phyloP scores from a whole-genome alignment of 1,284 basidiomycete species.

The Anthracocystis walkeri region DNA sequence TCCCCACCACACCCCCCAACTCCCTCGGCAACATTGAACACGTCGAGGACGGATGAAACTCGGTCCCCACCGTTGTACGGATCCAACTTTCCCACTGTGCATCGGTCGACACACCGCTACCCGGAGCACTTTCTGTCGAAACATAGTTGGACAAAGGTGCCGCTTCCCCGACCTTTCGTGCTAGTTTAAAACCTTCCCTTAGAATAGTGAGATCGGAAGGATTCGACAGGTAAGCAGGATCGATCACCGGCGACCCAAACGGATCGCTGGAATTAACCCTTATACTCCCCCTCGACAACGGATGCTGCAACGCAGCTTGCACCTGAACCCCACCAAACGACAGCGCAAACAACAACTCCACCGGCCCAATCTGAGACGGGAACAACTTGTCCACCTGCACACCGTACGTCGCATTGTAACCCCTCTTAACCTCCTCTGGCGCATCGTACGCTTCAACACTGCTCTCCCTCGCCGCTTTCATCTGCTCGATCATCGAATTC shows the following conservation, averaged over 20 bases:
- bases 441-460: conserved; percentile 72
- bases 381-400: conserved; percentile 72
- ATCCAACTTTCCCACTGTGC: conserved; percentile 73
- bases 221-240: conserved; percentile 74
- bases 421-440: conserved; percentile 74
- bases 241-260: conserved; percentile 75
- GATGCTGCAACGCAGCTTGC: conserved; percentile 79
- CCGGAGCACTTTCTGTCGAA: conserved; percentile 38
- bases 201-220: conserved; percentile 73
- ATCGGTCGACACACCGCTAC: conserved; percentile 67
- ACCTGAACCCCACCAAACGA: conserved; percentile 69
- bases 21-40: conserved; percentile 59
- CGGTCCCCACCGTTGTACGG: conserved; percentile 66
- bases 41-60: conserved; percentile 73
- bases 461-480: conserved; percentile 22
- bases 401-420: conserved; percentile 77
- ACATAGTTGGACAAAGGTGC: conserved; percentile 39
- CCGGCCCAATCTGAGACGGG: conserved; percentile 40
- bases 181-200: conserved; percentile 75
- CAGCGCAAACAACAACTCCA: conserved; percentile 58
- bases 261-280: conserved; percentile 74
- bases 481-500: conserved; percentile 37
- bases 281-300: conserved; percentile 73
- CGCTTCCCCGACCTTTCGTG: conserved; percentile 71
- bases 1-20: conserved; percentile 62